Evolutionary conservation across 495 filamentous ascomycete genomes (phyloP).

Genomic region (Xylaria grammica): DNA sequence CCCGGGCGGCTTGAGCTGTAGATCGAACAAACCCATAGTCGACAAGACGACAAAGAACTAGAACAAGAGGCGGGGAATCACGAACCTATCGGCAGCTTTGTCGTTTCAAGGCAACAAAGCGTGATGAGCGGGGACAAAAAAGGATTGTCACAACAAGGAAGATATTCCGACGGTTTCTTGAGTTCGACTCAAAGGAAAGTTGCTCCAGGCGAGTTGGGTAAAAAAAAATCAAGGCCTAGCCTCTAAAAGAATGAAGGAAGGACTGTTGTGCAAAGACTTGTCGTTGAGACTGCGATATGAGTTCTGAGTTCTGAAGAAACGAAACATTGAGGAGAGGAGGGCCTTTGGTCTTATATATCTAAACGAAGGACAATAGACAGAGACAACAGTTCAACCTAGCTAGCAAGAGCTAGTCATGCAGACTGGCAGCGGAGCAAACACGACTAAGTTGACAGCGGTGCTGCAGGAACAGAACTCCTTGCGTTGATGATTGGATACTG

Average conservation of each 20-base stretch:
- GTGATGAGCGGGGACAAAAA: constrained; percentile 8
- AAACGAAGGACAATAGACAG: background rate
- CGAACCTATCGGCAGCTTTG: constrained; percentile 36
- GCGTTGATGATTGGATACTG: constrained; percentile 36
- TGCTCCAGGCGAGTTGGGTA: constrained; percentile 47
- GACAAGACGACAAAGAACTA: constrained; percentile 11
- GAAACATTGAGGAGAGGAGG: constrained; percentile 32
- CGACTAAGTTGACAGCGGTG: constrained; percentile 26
- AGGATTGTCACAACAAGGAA: constrained; percentile 12
- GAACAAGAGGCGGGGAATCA: constrained; percentile 12
- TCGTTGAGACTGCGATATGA: constrained; percentile 37
- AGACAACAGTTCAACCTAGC: constrained; percentile 13
- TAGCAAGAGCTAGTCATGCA: constrained; percentile 27
- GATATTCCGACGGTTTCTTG: constrained; percentile 25
- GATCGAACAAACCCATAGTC: constrained; percentile 29
- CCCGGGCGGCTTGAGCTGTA: background rate
- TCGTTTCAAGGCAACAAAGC: constrained; percentile 29
- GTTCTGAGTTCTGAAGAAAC: constrained; percentile 31
- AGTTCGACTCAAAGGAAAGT: constrained; percentile 40
- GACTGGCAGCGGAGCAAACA: constrained; percentile 25
- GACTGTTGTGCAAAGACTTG: constrained; percentile 34
- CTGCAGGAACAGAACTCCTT: constrained; percentile 35
- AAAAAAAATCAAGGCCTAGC: constrained; percentile 42
- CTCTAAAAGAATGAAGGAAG: constrained; percentile 43
- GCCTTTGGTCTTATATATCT: constrained; percentile 36